phyloP scores from a whole-genome alignment of 2,329 filamentous ascomycete species.

The Aspergillus sp. region DNA sequence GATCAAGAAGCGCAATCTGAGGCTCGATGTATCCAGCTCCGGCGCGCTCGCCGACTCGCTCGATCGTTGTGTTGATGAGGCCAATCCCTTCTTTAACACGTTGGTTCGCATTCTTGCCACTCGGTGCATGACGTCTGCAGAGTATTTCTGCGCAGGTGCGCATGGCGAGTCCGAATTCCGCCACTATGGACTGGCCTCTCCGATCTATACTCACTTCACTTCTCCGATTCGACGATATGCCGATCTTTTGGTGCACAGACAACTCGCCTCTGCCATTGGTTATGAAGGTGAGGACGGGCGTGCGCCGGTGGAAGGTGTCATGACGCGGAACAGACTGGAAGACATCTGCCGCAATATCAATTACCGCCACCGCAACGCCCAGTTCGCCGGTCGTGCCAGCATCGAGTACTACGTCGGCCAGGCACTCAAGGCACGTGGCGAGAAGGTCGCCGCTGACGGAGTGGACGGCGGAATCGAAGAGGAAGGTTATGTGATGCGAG shows the following conservation, averaged over 20 bases:
- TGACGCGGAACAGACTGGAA: conserved; percentile 81
- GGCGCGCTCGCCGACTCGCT: conserved; percentile 92
- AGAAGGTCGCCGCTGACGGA: conserved; percentile 38
- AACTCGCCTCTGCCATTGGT: conserved; percentile 91
- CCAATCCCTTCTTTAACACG: conserved; percentile 96
- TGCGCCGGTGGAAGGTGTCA: conserved; percentile 77
- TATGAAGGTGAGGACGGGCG: conserved; percentile 61
- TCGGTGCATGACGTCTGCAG: conserved; percentile 97
- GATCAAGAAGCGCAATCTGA: conserved; percentile 77
- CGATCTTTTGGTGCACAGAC: conserved; percentile 90
- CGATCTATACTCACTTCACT: conserved; percentile 99
- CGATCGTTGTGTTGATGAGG: conserved; percentile 74
- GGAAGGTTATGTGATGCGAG: conserved; percentile 93
- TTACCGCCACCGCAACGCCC: conserved; percentile 91
- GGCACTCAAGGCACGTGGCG: conserved; percentile 73
- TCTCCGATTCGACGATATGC: conserved; percentile 96
- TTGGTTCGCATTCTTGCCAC: conserved; percentile 96
- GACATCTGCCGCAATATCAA: conserved; percentile 98
- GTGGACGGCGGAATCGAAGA: conserved; percentile 61
- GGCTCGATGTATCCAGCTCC: conserved; percentile 80
- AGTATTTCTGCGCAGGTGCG: conserved; percentile 95
- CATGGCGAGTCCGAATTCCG: conserved; percentile 92
- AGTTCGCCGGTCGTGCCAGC: conserved; percentile 88
- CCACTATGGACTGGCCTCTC: conserved; percentile 92
- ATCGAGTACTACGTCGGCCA: conserved; percentile 99